Conservation (phyloP, 2,329 filamentous ascomycete species). For the Rhexocercosporidium sp. region DNA sequence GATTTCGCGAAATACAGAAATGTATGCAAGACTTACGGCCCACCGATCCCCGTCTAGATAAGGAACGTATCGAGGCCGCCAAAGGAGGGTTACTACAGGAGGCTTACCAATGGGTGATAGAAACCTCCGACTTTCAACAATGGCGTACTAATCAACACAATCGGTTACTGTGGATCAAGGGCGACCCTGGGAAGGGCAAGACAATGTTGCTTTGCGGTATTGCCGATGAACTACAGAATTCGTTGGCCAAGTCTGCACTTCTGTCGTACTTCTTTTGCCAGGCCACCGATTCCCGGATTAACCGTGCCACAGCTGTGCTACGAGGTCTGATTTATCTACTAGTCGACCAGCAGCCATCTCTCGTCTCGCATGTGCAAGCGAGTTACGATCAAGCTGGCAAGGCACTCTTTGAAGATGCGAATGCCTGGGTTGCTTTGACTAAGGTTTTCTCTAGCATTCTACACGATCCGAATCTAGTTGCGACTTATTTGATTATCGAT, state of each 20-base stretch:
- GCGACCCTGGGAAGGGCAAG: conserved; percentile 19
- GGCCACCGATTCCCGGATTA: too few species aligned
- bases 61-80: conserved; percentile 29
- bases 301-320: too few species aligned
- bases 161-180: conserved; percentile 20
- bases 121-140: conserved; percentile 21
- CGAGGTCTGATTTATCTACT: too few species aligned
- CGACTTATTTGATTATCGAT: conserved; percentile 49
- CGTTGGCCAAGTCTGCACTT: too few species aligned
- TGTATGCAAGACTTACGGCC: conserved; percentile 13
- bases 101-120: conserved; percentile 15
- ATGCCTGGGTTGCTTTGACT: conserved; percentile 45
- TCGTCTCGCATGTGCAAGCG: conserved; percentile 44
- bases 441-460: conserved; percentile 49
- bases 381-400: conserved; percentile 44
- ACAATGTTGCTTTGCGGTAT: too few species aligned
- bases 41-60: conserved; percentile 17
- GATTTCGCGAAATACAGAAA: too few species aligned
- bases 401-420: conserved; percentile 47
- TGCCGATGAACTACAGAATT: too few species aligned
- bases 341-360: conserved; percentile 39
- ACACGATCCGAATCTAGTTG: conserved; percentile 39
- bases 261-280: too few species aligned
- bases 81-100: conserved; percentile 19
- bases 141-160: conserved; percentile 10